These are phyloP conservation scores for maize (Zea mays) DNA, from an alignment of 176 grass and related monocot species.

Conservation along the genomic window Zm-B73-REFERENCE-NAM-5.0 NC_050101.1:72930501-72931000, in stretches of 20 bases:
- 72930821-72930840: constrained; percentile 38
- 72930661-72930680: neutral
- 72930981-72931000: neutral
- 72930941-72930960: constrained; percentile 16
- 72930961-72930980: neutral
- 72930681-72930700: neutral
- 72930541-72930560: neutral
- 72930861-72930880: constrained; percentile 42
- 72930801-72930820: constrained; percentile 27
- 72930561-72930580: neutral
- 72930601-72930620: neutral
- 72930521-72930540: neutral
- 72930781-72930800: neutral
- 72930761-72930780: constrained; percentile 74
- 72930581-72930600: neutral
- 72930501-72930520: neutral
- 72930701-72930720: constrained; percentile 79
- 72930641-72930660: neutral
- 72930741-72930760: constrained; percentile 89
- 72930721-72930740: constrained; percentile 96
- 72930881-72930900: constrained; percentile 34
- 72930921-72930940: constrained; percentile 62
- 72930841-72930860: constrained; percentile 43
- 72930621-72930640: neutral
- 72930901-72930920: constrained; percentile 45